Percentiles rank a stretch among this genome's conserved stretches.
phyloP scores from a whole-genome alignment of 495 filamentous ascomycete genomes.

The Aspergillus baeticus region DNA sequence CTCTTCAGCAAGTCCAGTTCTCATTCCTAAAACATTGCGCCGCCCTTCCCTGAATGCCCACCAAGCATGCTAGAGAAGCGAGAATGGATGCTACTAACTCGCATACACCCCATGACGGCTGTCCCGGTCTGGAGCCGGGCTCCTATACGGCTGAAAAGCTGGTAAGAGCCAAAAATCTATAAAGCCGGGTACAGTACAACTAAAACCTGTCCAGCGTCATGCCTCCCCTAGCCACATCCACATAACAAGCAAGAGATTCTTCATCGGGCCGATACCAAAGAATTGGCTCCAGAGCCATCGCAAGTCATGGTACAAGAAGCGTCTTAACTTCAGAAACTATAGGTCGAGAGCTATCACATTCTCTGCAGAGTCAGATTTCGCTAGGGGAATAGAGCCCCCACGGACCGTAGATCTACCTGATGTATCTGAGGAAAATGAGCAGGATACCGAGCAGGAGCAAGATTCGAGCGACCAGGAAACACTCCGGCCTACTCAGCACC shows the following conservation, averaged over 20 bases:
- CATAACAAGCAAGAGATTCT: conserved; percentile 60
- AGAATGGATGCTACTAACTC: conserved; percentile 21
- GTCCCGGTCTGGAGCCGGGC: conserved; percentile 38
- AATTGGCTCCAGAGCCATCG: conserved; percentile 67
- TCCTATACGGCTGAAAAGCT: conserved; percentile 56
- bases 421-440: conserved; percentile 17
- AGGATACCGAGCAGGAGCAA: conserved; percentile 20
- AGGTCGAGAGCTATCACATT: conserved; percentile 57
- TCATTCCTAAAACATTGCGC: neutral
- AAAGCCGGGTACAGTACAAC: neutral
- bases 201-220: conserved; percentile 47
- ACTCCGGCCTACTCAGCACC: neutral
- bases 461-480: conserved; percentile 12
- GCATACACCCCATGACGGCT: conserved; percentile 23
- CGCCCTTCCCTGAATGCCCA: conserved; percentile 17
- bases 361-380: conserved; percentile 43
- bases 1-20: neutral
- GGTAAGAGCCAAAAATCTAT: conserved; percentile 32
- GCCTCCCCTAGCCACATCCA: conserved; percentile 62
- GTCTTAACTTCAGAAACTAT: conserved; percentile 54
- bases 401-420: conserved; percentile 23
- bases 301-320: conserved; percentile 59
- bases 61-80: conserved; percentile 14
- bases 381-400: conserved; percentile 21
- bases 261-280: conserved; percentile 68